Base-by-base conservation (phyloP, 2,329 filamentous ascomycete species). In the Biscogniauxia mediterranea region DNA sequence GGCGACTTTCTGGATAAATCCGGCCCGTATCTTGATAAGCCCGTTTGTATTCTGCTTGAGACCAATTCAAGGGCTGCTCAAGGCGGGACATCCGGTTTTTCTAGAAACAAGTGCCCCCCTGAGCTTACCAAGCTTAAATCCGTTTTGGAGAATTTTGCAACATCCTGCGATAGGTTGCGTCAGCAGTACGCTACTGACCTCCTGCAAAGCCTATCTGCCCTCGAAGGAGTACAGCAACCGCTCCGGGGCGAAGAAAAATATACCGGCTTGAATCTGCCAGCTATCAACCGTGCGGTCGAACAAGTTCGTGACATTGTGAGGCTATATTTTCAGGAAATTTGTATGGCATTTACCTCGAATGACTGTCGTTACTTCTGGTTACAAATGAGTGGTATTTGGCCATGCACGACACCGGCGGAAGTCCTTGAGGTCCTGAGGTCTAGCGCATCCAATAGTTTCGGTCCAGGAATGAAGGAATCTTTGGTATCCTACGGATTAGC, bases 341-440 rank as follows among this genome's bases (percentile, higher is more conserved):
- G 21, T 2, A 4, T 38, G 6, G 60, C 64, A 2, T 59, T 66
- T n/a, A 54, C 62, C 13, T 20, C 50, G 2, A 38, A 51, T 9
- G 68, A 69, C 13, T 21, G 3, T 32, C 69, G 71, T 19, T 64
- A 69, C 5, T 42, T 54, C 2, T 85, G 82, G 82, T 74, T 85
- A 0, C 57, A 70, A 5, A 46, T 70, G 1, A 79, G 75, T 0
- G 68, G 73, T 0, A 68, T 85, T 0, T 82, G 79, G 77, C 84
- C 84, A 0, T 74, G 73, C 1, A 65, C 79, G 2, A 81, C 79
- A 0, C 72, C 75, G 0, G 58, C 75, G 0, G 71, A 79, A 0
- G 61, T 86, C 0, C 75, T 87, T 0, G 76, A 79, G 52, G 77
- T 82, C 19, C 68, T 88, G 0, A 74, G 80, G 7, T 77, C 76